Evolutionary conservation across 352 stramenopile species (phyloP), one percentile per base, ranked within the genome.

Genomic region (Stramenopiles sp.): DNA sequence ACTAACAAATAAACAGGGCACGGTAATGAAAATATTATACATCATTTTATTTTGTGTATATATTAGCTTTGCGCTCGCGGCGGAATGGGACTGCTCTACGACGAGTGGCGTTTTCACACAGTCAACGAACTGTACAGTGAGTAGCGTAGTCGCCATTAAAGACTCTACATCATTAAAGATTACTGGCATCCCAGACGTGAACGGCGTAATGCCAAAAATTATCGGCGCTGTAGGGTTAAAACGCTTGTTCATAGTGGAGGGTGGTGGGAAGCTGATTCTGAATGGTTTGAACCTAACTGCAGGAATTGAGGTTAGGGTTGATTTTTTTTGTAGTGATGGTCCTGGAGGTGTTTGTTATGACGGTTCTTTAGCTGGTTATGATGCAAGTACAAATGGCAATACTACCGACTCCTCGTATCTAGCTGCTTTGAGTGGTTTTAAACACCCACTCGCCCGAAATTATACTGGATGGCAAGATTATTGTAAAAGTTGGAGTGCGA

Each of bases 21-120:
- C n/a, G n/a, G n/a, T n/a, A n/a, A 76, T 76, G 65, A 20, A 4
- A 20, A 13, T 76, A 31, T 76, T 76, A 13, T 20, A 33, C 13
- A 76, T 76, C 65, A 20, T 76, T 7, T 76, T 76, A 13, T 76
- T 76, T 20, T 4, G 4, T 76, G 13, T 4, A 4, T 76, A 13
- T 33, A 20, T 76, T 33, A 20, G 65, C 30, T 4, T 76, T 76
- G 65, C 13, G 65, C 65, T 76, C 30, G 65, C 65, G 65, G 65
- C 30, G 65, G 65, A 76, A 20, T 76, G 65, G 65, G 13, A 76
- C 65, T 76, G 65, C 31, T 31, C 65, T 33, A 33, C 30, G 30
- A 76, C 65, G 65, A 76, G 65, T 76, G 53, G 53, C 20, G 53
- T 69, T 20, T 69, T 69, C 27, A 69, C 53, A 69, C 53, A 69